These are phyloP conservation scores for Parietaria judaica DNA, from an alignment of 306 rosid species.

Conservation along the genomic window DNA sequence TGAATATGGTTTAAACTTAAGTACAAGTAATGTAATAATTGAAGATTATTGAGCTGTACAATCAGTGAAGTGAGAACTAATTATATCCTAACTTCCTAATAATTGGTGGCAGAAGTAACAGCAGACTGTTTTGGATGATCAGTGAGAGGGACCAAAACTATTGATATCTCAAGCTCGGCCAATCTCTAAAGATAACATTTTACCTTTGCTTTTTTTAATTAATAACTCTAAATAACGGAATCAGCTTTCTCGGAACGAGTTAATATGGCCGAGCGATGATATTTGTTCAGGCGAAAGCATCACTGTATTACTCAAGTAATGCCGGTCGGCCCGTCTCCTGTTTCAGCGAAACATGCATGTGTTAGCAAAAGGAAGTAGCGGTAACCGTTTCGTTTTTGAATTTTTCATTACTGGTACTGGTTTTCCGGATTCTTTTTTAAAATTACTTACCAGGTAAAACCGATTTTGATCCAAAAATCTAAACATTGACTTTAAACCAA, in stretches of 20 bases:
- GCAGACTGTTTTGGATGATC: conserved; percentile 1
- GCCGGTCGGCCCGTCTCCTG: conserved; percentile 53
- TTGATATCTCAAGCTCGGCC: conserved; percentile 9
- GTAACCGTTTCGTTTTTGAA: too few relatives aligned
- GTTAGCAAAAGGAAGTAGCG: too few relatives aligned
- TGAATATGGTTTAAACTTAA: too few relatives aligned
- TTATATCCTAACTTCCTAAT: conserved; percentile 9
- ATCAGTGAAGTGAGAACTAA: conserved; percentile 6
- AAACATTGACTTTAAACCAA: too few relatives aligned
- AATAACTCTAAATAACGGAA: conserved; percentile 15
- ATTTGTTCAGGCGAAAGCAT: conserved; percentile 59
- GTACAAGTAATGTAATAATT: too few relatives aligned
- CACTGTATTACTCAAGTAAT: conserved; percentile 50
- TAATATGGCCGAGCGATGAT: conserved; percentile 44
- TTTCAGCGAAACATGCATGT: conserved; percentile 18
- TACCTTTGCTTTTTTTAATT: conserved; percentile 21
- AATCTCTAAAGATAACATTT: conserved; percentile 11
- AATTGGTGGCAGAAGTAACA: background rate
- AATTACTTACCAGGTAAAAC: too few relatives aligned
- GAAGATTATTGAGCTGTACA: conserved; percentile 20
- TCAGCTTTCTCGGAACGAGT: conserved; percentile 23
- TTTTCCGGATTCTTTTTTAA: too few relatives aligned
- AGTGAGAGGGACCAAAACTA: conserved; percentile 4
- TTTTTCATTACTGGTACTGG: conserved; percentile 10
- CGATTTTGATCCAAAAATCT: too few relatives aligned